Conservation (phyloP, 805 yeast genomes). For the Pichia cephalocereana region DNA sequence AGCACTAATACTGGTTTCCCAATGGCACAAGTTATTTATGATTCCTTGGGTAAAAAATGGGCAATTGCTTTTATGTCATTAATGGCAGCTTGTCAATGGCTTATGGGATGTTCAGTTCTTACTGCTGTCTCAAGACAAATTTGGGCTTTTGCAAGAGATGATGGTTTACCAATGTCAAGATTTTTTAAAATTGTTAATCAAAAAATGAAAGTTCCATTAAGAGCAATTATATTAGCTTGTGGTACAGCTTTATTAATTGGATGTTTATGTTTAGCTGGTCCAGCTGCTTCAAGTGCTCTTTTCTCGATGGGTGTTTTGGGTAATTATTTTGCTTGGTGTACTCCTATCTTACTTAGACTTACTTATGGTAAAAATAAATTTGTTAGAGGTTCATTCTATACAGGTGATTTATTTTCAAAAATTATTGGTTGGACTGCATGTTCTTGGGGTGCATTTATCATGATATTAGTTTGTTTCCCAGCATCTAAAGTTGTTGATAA, state of each 20-base stretch:
- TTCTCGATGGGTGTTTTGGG: slow-evolving; percentile 54
- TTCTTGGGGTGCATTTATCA: slow-evolving; percentile 37
- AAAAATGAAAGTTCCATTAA: slow-evolving; percentile 45
- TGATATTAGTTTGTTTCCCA: slow-evolving; percentile 54
- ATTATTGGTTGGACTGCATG: slow-evolving; percentile 37
- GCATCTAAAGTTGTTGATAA: slow-evolving; percentile 27
- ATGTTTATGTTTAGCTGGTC: slow-evolving; percentile 43
- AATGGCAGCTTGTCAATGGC: slow-evolving; percentile 49
- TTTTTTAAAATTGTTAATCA: slow-evolving; percentile 47
- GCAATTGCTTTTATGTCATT: slow-evolving; percentile 53
- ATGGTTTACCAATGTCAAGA: slow-evolving; percentile 54
- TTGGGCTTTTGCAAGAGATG: slow-evolving; percentile 70
- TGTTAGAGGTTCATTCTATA: slow-evolving; percentile 53
- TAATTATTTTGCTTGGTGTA: slow-evolving; percentile 50
- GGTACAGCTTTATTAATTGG: slow-evolving; percentile 40
- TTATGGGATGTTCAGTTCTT: slow-evolving; percentile 54
- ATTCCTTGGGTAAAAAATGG: slow-evolving; percentile 54
- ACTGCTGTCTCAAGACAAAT: slow-evolving; percentile 62
- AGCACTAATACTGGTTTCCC: slow-evolving; percentile 44
- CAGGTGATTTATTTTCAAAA: slow-evolving; percentile 40
- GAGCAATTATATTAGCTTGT: slow-evolving; percentile 49
- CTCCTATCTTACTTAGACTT: slow-evolving; percentile 44
- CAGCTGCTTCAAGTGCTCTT: slow-evolving; percentile 54
- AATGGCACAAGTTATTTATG: slow-evolving; percentile 53
- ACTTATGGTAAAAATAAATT: slow-evolving; percentile 40